Evolutionary conservation across 2,329 filamentous ascomycete genomes (phyloP).

Genomic region (Colletotrichum tanaceti): DNA sequence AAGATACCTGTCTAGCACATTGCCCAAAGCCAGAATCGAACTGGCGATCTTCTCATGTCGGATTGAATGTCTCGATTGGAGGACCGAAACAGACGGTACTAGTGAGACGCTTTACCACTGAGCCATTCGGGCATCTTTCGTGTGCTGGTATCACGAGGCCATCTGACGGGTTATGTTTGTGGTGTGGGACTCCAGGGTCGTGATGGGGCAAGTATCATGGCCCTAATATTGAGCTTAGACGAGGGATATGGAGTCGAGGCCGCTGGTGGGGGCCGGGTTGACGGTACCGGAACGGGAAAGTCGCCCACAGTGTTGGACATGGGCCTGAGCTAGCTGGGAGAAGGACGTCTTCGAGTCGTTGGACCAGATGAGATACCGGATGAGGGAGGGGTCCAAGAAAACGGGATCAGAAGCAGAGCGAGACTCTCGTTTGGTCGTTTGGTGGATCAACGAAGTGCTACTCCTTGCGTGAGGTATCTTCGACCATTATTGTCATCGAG

Average conservation of each 20-base stretch:
- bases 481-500: not conserved
- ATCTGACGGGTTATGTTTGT: not conserved
- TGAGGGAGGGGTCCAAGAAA: no score
- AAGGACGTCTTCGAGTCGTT: not conserved
- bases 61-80: not conserved
- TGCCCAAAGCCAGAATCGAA: slow-evolving; percentile 41
- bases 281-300: not conserved
- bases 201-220: slow-evolving; percentile 1
- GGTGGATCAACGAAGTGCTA: not conserved
- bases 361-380: not conserved
- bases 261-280: not conserved
- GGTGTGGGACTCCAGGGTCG: not conserved
- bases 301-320: not conserved
- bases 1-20: not conserved
- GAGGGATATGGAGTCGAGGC: not conserved
- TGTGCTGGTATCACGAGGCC: not conserved
- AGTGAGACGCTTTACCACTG: slow-evolving; percentile 41
- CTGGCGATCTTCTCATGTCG: slow-evolving; percentile 39
- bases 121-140: slow-evolving; percentile 35
- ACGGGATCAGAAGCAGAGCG: not conserved
- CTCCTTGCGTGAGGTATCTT: not conserved
- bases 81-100: slow-evolving; percentile 12
- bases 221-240: not conserved
- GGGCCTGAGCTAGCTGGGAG: not conserved
- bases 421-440: not conserved